These are phyloP conservation scores for Hypoxylon sp. DNA, from an alignment of 2,329 filamentous ascomycete genomes.

Conservation along the genomic window DNA sequence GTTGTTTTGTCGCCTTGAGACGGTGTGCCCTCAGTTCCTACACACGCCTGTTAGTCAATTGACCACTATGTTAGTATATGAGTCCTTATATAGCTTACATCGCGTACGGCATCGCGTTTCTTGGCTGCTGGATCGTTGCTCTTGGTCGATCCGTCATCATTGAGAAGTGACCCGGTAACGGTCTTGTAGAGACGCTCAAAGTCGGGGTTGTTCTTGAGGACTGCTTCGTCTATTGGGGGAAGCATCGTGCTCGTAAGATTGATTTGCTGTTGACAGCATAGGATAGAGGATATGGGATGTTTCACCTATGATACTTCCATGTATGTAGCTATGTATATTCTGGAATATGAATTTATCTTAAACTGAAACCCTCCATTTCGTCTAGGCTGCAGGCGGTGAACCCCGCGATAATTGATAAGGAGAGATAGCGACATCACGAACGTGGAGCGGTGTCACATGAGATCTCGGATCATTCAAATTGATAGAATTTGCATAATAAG, in stretches of 20 bases:
- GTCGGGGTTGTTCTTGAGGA: slow-evolving; percentile 70
- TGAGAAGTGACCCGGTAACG: slow-evolving; percentile 68
- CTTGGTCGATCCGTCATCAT: slow-evolving; percentile 71
- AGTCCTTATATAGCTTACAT: slow-evolving; percentile 58
- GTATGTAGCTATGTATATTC: background rate
- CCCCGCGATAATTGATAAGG: slow-evolving; percentile 26
- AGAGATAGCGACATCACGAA: slow-evolving; percentile 36
- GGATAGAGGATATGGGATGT: too few relatives aligned
- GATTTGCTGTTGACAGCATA: background rate
- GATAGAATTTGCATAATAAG: background rate
- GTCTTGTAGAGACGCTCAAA: slow-evolving; percentile 72
- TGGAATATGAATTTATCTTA: too few relatives aligned
- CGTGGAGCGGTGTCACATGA: slow-evolving; percentile 43
- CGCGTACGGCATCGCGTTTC: slow-evolving; percentile 64
- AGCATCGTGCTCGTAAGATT: slow-evolving; percentile 61
- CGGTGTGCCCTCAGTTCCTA: slow-evolving; percentile 67
- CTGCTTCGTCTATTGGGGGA: slow-evolving; percentile 68
- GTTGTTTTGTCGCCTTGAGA: slow-evolving; percentile 63
- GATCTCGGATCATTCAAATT: too few relatives aligned
- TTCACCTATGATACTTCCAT: too few relatives aligned
- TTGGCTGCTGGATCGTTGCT: slow-evolving; percentile 64
- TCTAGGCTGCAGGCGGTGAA: slow-evolving; percentile 17
- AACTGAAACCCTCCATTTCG: too few relatives aligned
- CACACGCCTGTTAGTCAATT: slow-evolving; percentile 12
- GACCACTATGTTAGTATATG: background rate